Evolutionary conservation across 2,329 filamentous ascomycete genomes (phyloP).

Genomic region (Hypoxylon sp.): DNA sequence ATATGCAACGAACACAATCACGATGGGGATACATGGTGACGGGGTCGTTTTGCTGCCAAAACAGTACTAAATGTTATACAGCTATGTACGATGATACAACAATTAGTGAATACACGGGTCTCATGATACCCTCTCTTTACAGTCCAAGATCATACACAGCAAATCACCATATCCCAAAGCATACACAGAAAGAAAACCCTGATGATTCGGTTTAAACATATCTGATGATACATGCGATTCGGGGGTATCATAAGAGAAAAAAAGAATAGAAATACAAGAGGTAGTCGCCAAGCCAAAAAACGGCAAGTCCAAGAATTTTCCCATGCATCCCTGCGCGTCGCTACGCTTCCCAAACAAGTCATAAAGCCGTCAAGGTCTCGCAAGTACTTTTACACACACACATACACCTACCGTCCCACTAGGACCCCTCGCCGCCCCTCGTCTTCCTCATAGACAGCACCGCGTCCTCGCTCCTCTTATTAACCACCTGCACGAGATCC

Average conservation of each 20-base stretch:
- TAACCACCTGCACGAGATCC: conserved; percentile 38
- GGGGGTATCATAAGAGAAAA: conserved; percentile 23
- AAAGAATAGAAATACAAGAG: conserved; percentile 23
- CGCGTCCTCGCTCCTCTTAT: conserved; percentile 30
- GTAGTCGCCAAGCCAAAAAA: background rate
- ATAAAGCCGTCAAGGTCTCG: conserved; percentile 3
- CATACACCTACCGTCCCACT: background rate
- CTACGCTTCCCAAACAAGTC: conserved; percentile 2
- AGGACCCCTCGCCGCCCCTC: background rate
- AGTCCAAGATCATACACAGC: background rate
- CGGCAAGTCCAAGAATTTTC: background rate
- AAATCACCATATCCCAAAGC: background rate
- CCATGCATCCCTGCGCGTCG: background rate
- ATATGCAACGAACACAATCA: no score
- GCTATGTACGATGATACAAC: no score
- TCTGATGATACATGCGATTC: conserved; percentile 25
- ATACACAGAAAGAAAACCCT: background rate
- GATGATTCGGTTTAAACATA: background rate
- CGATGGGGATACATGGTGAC: no score
- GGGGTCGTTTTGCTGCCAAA: no score
- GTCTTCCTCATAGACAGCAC: conserved; percentile 10
- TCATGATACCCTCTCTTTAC: background rate
- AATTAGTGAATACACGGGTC: no score
- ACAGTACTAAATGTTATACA: no score
- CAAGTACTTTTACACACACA: conserved; percentile 1